These are phyloP conservation scores for Sugiyamaella paludigena DNA, from an alignment of 1,139 yeast genomes.

Conservation along the genomic window DNA sequence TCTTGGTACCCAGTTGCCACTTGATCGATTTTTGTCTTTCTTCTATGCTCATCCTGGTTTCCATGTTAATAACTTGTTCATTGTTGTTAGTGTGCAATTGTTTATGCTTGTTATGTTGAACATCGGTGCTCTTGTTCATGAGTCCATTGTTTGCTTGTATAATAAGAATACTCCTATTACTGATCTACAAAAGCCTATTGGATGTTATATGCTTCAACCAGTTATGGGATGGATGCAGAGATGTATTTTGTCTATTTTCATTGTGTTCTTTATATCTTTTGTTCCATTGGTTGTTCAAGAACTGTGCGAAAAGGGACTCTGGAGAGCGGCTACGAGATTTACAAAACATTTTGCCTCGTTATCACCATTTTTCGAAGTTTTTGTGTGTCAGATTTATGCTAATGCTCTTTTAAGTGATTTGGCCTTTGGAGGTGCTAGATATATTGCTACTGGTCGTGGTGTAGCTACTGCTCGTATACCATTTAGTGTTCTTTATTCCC, in stretches of 20 bases:
- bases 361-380: slow-evolving; percentile 97
- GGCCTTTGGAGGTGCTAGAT: slow-evolving; percentile 99
- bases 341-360: slow-evolving; percentile 82
- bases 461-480: slow-evolving; percentile 99
- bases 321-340: slow-evolving; percentile 93
- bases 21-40: slow-evolving; percentile 95
- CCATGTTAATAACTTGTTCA: slow-evolving; percentile 95
- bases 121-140: slow-evolving; percentile 88
- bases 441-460: slow-evolving; percentile 99
- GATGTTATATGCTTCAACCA: slow-evolving; percentile 91
- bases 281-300: slow-evolving; percentile 96
- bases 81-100: slow-evolving; percentile 89
- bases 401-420: slow-evolving; percentile 86
- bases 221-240: slow-evolving; percentile 97
- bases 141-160: slow-evolving; percentile 81
- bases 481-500: slow-evolving; percentile 88
- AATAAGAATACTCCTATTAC: slow-evolving; percentile 81
- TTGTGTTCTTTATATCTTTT: slow-evolving; percentile 96
- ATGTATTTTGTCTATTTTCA: slow-evolving; percentile 94
- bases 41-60: slow-evolving; percentile 99
- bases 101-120: slow-evolving; percentile 90
- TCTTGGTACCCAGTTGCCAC: slow-evolving; percentile 93
- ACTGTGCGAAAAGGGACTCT: slow-evolving; percentile 94
- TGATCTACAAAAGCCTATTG: slow-evolving; percentile 79
- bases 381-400: slow-evolving; percentile 96